Base-by-base conservation (phyloP, 2,329 filamentous ascomycete species). In the Dryadomyces quercivorus region DNA sequence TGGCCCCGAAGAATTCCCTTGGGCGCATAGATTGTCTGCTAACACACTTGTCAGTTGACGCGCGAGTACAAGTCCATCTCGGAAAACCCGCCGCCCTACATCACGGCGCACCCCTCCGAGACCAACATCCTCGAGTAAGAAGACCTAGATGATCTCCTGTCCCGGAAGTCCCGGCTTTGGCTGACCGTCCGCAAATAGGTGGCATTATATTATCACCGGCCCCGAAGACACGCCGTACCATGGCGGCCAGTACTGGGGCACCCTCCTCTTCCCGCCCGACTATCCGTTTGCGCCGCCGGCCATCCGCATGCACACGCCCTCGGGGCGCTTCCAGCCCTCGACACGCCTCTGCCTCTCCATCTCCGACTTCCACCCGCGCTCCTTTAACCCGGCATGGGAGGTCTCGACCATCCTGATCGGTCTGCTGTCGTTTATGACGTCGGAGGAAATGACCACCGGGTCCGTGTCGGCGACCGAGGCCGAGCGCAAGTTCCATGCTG, bases 221-320 rank as follows among this genome's bases (percentile, higher is more conserved):
- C 92, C 93, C 38, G 90, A 94, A 58, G 82, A 91, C 57, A 98
- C 93, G 0, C 92, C 93, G 2, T 98, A 98, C 68, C 82, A 94
- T 63, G 84, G 85, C 65, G 93, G 93, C 48, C 93, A 98, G 69
- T 98, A 97, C 75, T 98, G 93, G 93, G 93, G 93, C 50, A 96
- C 92, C 1, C 77, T 98, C 51, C 84, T 94, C 60, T 98, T 98
- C 69, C 93, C 93, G 16, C 81, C 91, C 9, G 91, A 96, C 74
- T 98, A 98, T 68, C 93, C 93, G 26, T 98, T 96, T 70, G 92
- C 91, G 13, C 93, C 93, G 36, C 93, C 93, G 5, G 90, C 93
- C 2, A 98, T 98, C 69, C 89, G 92, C 66, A 98, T 98, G 93
- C 93, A 97, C 75, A 98, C 93, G 0, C 93, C 93, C 1, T 92